Evolutionary conservation across 2,329 filamentous ascomycete genomes (phyloP).

Genomic region (Parasarocladium wereldwijsianum): DNA sequence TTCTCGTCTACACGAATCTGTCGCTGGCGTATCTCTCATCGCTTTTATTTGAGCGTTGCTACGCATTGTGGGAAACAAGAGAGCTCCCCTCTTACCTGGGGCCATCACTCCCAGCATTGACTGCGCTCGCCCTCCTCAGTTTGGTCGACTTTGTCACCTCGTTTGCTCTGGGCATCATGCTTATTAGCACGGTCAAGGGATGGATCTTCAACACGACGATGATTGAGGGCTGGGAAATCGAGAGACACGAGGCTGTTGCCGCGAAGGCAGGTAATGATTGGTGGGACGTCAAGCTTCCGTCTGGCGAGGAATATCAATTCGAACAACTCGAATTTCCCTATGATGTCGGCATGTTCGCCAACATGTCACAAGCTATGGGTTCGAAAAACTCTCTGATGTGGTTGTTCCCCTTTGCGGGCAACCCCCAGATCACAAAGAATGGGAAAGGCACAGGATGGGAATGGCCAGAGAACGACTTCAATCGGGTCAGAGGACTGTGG

Average conservation of each 20-base stretch:
- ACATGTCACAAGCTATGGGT: slow-evolving; percentile 65
- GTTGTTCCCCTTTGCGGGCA: slow-evolving; percentile 51
- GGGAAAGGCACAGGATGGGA: slow-evolving; percentile 34
- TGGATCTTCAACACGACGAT: slow-evolving; percentile 60
- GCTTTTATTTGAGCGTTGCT: slow-evolving; percentile 44
- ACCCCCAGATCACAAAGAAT: slow-evolving; percentile 25
- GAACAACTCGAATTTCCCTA: slow-evolving; percentile 66
- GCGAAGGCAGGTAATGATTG: slow-evolving; percentile 29
- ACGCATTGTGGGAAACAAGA: slow-evolving; percentile 48
- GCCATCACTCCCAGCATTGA: slow-evolving; percentile 43
- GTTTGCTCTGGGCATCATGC: slow-evolving; percentile 49
- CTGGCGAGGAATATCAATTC: slow-evolving; percentile 30
- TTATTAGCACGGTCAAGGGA: slow-evolving; percentile 44
- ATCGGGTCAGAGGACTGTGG: slow-evolving; percentile 46
- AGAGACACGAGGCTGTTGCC: slow-evolving; percentile 45
- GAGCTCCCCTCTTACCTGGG: slow-evolving; percentile 61
- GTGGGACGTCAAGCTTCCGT: slow-evolving; percentile 23
- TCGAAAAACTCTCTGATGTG: slow-evolving; percentile 49
- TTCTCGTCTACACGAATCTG: slow-evolving; percentile 54
- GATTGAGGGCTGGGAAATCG: slow-evolving; percentile 66
- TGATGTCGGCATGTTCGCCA: slow-evolving; percentile 60
- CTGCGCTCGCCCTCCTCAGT: slow-evolving; percentile 44
- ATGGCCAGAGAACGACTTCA: slow-evolving; percentile 67
- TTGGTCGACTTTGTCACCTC: slow-evolving; percentile 43
- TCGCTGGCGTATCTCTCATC: slow-evolving; percentile 47